phyloP scores from a whole-genome alignment of 1,139 yeast species.

The Arxiozyma heterogenica region DNA sequence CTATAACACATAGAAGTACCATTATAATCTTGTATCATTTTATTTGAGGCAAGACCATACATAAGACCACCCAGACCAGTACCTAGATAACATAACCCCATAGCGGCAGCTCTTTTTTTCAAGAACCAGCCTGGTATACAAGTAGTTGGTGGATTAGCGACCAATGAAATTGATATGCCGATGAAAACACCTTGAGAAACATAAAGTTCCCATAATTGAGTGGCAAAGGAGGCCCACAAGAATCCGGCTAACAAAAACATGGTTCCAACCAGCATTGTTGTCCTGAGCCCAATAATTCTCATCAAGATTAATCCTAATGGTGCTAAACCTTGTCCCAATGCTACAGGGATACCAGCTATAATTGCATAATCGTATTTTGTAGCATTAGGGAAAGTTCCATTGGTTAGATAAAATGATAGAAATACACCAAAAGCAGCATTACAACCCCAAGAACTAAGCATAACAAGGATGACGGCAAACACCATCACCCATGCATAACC shows the following conservation, averaged over 20 bases:
- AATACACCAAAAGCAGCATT: conserved; percentile 53
- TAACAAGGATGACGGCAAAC: conserved; percentile 41
- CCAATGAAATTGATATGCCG: conserved; percentile 51
- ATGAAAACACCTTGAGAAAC: conserved; percentile 60
- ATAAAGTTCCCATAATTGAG: conserved; percentile 52
- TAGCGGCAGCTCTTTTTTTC: conserved; percentile 47
- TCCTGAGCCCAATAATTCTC: conserved; percentile 34
- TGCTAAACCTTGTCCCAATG: conserved; percentile 45
- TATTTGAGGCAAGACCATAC: conserved; percentile 32
- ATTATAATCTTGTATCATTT: conserved; percentile 40
- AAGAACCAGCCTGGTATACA: conserved; percentile 56
- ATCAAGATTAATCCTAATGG: conserved; percentile 35
- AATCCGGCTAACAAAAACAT: conserved; percentile 47
- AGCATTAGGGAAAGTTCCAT: conserved; percentile 45
- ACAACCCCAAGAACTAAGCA: conserved; percentile 59
- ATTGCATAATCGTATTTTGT: conserved; percentile 49
- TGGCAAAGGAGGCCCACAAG: conserved; percentile 56
- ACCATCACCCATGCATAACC: conserved; percentile 62
- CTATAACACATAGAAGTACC: conserved; percentile 61
- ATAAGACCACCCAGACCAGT: conserved; percentile 51
- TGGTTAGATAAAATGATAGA: conserved; percentile 41
- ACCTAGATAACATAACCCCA: conserved; percentile 48
- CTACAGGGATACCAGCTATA: conserved; percentile 53
- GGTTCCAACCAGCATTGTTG: conserved; percentile 41
- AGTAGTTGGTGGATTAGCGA: conserved; percentile 51